Conservation (phyloP, 1,284 basidiomycete genomes). For the Grifola frondosa region DNA sequence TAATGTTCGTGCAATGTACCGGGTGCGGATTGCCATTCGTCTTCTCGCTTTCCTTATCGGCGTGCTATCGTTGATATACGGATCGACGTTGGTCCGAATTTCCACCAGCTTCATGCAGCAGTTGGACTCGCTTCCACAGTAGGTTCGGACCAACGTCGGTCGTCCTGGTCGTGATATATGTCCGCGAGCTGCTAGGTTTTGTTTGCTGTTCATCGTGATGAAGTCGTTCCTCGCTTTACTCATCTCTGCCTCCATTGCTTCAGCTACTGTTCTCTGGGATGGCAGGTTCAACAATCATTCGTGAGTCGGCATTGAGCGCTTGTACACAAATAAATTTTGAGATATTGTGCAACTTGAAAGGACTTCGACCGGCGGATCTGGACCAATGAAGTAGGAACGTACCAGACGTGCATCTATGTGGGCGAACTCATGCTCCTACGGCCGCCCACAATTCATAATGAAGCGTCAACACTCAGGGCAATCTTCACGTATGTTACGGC, state of each 20-base stretch:
- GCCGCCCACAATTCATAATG: not conserved
- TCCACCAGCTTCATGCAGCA: constrained; percentile 14
- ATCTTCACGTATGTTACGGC: constrained; percentile 18
- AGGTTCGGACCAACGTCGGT: constrained; percentile 20
- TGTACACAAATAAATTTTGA: not conserved
- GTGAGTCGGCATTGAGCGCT: constrained; percentile 10
- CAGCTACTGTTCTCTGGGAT: constrained; percentile 27
- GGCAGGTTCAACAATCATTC: constrained; percentile 27
- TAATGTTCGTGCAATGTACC: too few species aligned
- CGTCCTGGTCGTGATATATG: too few species aligned
- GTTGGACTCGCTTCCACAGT: too few species aligned
- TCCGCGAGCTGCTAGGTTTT: too few species aligned
- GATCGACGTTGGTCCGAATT: constrained; percentile 24
- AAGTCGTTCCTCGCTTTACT: constrained; percentile 13
- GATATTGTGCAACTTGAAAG: constrained; percentile 15
- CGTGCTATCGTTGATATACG: constrained; percentile 4
- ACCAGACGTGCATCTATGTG: constrained; percentile 30
- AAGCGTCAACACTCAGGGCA: constrained; percentile 13
- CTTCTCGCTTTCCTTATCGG: not conserved
- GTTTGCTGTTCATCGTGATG: too few species aligned
- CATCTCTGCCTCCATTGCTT: constrained; percentile 11
- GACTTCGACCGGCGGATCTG: constrained; percentile 29
- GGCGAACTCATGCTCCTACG: constrained; percentile 1
- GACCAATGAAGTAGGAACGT: constrained; percentile 27
- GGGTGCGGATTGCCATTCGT: constrained; percentile 1